phyloP scores from a whole-genome alignment of 1,284 basidiomycete species.

The Ceratobasidium sp. region DNA sequence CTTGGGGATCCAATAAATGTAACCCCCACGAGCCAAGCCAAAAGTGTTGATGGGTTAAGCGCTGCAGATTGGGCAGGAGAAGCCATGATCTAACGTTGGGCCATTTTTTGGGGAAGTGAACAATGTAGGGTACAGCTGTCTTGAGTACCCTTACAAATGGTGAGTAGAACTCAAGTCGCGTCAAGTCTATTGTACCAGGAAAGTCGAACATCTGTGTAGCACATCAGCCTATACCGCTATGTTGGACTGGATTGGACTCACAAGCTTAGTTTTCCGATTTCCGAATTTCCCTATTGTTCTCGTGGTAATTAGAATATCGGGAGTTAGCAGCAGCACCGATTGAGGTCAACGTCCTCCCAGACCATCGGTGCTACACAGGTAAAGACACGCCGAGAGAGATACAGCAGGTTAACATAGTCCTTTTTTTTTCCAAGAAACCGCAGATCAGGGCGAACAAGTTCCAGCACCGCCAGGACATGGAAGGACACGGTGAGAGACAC shows the following conservation, averaged over 20 bases:
- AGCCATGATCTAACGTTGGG: not conserved
- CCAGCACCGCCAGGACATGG: not conserved
- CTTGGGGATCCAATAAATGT: not conserved
- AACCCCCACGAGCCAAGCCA: not conserved
- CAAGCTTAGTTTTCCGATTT: no score
- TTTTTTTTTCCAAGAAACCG: not conserved
- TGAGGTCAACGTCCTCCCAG: slow-evolving; percentile 7
- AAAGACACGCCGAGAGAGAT: not conserved
- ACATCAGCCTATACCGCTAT: not conserved
- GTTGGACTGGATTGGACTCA: not conserved
- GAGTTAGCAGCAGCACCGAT: not conserved
- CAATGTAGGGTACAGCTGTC: not conserved
- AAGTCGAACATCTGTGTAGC: not conserved
- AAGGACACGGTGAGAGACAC: not conserved
- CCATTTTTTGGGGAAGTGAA: not conserved
- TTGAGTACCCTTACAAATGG: not conserved
- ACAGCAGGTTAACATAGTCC: not conserved
- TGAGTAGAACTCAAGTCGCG: not conserved
- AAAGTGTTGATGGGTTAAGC: not conserved
- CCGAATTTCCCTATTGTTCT: not conserved
- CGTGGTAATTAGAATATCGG: no score
- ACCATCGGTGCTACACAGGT: not conserved
- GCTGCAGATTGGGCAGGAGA: not conserved
- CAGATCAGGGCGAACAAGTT: not conserved
- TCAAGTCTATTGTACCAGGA: not conserved